A percentile compares a stretch with the other conserved stretches of the same genome.
Conservation (phyloP, 176 grass and related monocot genomes). For the Oryza rufipogon region DNA sequence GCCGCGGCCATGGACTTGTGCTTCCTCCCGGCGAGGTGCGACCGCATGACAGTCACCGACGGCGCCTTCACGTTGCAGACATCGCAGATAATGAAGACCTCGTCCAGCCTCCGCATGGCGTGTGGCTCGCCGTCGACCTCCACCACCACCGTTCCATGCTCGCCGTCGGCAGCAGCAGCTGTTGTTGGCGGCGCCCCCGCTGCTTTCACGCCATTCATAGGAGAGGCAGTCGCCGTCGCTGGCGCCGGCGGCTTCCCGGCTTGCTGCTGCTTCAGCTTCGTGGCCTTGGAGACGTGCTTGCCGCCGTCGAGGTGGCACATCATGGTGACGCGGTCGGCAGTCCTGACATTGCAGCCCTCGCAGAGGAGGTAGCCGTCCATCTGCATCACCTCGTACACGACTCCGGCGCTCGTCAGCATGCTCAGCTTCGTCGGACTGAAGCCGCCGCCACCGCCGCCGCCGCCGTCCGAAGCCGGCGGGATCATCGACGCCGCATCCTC, state of each 20-base stretch:
- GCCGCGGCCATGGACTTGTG: conserved; percentile 23
- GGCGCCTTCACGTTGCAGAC: conserved; percentile 11
- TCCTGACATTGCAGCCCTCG: conserved; percentile 28
- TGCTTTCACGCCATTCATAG: background rate
- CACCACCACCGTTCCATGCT: background rate
- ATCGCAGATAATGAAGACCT: conserved; percentile 30
- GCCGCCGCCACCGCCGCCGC: background rate
- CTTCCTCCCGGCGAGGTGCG: conserved; percentile 37
- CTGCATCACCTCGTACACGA: conserved; percentile 6
- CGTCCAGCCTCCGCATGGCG: background rate
- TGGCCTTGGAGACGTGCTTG: conserved; percentile 38
- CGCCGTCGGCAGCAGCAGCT: background rate
- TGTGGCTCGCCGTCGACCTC: background rate
- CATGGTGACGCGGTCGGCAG: conserved; percentile 24
- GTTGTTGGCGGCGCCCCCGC: no score
- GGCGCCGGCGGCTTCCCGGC: background rate
- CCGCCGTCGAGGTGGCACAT: conserved; percentile 39
- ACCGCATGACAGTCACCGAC: background rate
- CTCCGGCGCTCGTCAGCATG: background rate
- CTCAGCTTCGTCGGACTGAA: conserved; percentile 25
- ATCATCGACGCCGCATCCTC: background rate
- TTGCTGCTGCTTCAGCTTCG: background rate
- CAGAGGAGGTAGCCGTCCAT: conserved; percentile 53
- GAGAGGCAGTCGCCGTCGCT: background rate
- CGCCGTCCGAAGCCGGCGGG: background rate